Percentiles rank a stretch among this genome's conserved stretches.
These are phyloP conservation scores for Hanseniaspora meyeri DNA, from an alignment of 805 yeast species.

Conservation along the genomic window DNA sequence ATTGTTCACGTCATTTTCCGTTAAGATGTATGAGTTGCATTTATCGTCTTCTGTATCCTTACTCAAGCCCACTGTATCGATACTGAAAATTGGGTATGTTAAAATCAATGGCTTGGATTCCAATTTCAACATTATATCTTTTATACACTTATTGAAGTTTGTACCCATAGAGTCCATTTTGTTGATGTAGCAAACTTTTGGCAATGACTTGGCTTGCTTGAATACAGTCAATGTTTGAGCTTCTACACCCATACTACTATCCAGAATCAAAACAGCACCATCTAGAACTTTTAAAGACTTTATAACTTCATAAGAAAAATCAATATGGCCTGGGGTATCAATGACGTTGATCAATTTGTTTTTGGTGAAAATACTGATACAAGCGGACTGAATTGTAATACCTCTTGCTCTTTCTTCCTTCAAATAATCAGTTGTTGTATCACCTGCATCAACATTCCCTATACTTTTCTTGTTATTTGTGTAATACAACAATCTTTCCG, in stretches of 20 bases:
- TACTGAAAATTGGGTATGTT: conserved; percentile 63
- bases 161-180: conserved; percentile 97
- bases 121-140: conserved; percentile 65
- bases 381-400: conserved; percentile 92
- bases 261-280: conserved; percentile 85
- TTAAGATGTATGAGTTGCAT: neutral
- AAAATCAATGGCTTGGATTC: conserved; percentile 61
- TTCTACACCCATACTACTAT: conserved; percentile 96
- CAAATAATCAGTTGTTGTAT: conserved; percentile 85
- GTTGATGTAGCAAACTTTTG: conserved; percentile 69
- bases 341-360: conserved; percentile 66
- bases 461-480: conserved; percentile 67
- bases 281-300: conserved; percentile 82
- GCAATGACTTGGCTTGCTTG: conserved; percentile 72
- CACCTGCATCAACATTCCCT: conserved; percentile 94
- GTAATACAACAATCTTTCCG: conserved; percentile 87
- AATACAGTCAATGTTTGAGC: conserved; percentile 97
- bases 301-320: conserved; percentile 87
- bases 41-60: conserved; percentile 23
- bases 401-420: conserved; percentile 88
- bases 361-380: conserved; percentile 78
- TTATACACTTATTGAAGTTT: conserved; percentile 80
- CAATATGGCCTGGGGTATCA: conserved; percentile 98
- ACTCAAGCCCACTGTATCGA: conserved; percentile 22
- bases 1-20: neutral